A percentile compares a stretch with the other conserved stretches of the same genome.
Conservation (phyloP, 768 basidiomycete genomes). For the Coprinopsis cinerea region DNA sequence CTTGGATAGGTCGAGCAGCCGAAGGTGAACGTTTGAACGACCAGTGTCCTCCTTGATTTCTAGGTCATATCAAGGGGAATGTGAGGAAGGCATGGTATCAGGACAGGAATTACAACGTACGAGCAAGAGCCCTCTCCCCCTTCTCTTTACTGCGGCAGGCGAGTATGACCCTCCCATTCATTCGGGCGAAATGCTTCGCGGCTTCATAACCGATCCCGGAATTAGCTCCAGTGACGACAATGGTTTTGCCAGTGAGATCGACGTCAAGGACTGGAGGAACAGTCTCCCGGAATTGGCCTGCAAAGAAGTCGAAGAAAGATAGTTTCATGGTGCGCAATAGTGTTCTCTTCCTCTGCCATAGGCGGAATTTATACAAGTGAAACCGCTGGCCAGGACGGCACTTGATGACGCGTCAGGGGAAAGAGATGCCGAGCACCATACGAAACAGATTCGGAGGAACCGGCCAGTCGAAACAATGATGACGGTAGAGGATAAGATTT, state of each 20-base stretch:
- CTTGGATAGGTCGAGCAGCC: conserved; percentile 34
- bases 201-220: conserved; percentile 45
- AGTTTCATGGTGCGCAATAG: too few relatives aligned
- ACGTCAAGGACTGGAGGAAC: conserved; percentile 26
- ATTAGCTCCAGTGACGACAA: conserved; percentile 48
- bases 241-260: conserved; percentile 37
- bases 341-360: too few relatives aligned
- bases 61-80: conserved; percentile 8
- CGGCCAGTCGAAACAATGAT: too few relatives aligned
- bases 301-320: too few relatives aligned
- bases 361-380: too few relatives aligned
- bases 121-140: conserved; percentile 28
- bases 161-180: conserved; percentile 36
- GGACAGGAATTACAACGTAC: conserved; percentile 20
- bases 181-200: conserved; percentile 37
- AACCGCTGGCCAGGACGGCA: too few relatives aligned
- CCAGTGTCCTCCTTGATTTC: conserved; percentile 27
- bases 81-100: not conserved
- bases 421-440: too few relatives aligned
- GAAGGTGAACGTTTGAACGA: conserved; percentile 29
- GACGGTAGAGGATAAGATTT: too few relatives aligned
- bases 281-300: too few relatives aligned
- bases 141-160: conserved; percentile 32
- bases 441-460: too few relatives aligned
- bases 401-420: too few relatives aligned